phyloP scores from a whole-genome alignment of 164 flowering plant species.

The Dillenia turbinata region DNA sequence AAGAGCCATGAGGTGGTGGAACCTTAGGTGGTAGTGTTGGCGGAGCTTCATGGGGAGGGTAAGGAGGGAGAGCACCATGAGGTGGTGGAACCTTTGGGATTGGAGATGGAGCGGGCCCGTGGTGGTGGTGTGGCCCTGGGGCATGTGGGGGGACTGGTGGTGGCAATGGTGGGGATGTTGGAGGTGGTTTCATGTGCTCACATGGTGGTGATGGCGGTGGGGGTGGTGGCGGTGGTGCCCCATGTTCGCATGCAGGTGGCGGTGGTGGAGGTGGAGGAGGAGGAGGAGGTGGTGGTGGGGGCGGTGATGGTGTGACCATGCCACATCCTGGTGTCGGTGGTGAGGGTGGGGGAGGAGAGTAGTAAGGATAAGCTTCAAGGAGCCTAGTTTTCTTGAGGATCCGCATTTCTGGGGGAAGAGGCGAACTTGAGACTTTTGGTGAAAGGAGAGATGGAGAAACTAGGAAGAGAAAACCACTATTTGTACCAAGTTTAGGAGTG shows the following conservation, averaged over 20 bases:
- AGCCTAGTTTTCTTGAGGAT: too few species aligned
- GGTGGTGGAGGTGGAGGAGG: conserved; percentile 12
- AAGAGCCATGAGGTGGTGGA: too few species aligned
- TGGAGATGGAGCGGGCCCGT: too few species aligned
- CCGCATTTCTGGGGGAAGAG: too few species aligned
- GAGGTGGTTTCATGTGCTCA: not conserved
- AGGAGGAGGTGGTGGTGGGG: conserved; percentile 6
- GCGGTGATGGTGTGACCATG: not conserved
- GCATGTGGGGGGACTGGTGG: not conserved
- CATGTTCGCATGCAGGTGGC: not conserved
- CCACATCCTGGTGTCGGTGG: not conserved
- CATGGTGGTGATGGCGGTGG: conserved; percentile 6
- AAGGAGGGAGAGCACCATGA: too few species aligned
- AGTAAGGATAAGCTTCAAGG: not conserved
- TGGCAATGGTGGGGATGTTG: conserved; percentile 2
- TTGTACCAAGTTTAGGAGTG: too few species aligned
- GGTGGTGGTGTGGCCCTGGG: not conserved
- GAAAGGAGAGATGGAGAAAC: not conserved
- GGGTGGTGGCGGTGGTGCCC: conserved; percentile 12
- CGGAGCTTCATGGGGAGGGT: too few species aligned
- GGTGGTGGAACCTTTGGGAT: too few species aligned
- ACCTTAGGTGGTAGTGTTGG: too few species aligned
- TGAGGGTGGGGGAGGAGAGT: conserved; percentile 1
- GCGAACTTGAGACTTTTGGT: not conserved
- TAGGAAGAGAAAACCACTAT: too few species aligned